Evolutionary conservation across 352 stramenopile genomes (phyloP), one percentile per base, ranked within the genome.

Genomic region (Phytophthora pseudosyringae): DNA sequence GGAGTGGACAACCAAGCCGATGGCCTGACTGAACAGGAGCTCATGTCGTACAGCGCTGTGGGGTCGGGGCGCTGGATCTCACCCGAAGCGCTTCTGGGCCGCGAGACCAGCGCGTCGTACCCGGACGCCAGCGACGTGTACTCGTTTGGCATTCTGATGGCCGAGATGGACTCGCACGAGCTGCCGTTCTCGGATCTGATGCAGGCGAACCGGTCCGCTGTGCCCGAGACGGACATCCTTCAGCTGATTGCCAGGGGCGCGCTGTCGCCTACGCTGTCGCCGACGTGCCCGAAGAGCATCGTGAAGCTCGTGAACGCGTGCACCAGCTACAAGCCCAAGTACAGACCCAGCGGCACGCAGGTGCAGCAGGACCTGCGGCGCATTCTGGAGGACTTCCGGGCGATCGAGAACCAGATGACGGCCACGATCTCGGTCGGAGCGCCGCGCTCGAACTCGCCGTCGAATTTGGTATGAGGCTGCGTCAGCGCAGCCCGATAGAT

Each of bases 161-260:
- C 83, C 15, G 82, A 91, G 55, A 75, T 90, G 68, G 81, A 91
- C 35, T 87, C 82, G 18, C 82, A 91, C 51, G 75, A 86, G 56
- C 68, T 91, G 38, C 82, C 82, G 10, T 91, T 91, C 47, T 81
- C 80, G 8, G 78, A 91, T 50, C 62, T 89, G n/a, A 88, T 88
- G 79, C 69, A 82, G 52, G 76, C 79, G 4, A 85, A 89, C 40
- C 67, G 67, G 7, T 73, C 77, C 12, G 75, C 80, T 38, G 64
- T 89, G 16, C 76, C 76, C 0, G 82, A 89, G 61, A 80, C 78
- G 13, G 77, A 88, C 51, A 80, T 91, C 32, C 56, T 90, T 40
- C 78, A 90, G 59, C 57, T 86, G n/a, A 90, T 93, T 60, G 78
- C 80, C 4, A 81, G 75, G 36, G 84, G 84, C 8, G 75, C 78